Evolutionary conservation across 2,329 filamentous ascomycete genomes (phyloP), one percentile per base, ranked within the genome.

Genomic region (Pseudogymnoascus sp.): DNA sequence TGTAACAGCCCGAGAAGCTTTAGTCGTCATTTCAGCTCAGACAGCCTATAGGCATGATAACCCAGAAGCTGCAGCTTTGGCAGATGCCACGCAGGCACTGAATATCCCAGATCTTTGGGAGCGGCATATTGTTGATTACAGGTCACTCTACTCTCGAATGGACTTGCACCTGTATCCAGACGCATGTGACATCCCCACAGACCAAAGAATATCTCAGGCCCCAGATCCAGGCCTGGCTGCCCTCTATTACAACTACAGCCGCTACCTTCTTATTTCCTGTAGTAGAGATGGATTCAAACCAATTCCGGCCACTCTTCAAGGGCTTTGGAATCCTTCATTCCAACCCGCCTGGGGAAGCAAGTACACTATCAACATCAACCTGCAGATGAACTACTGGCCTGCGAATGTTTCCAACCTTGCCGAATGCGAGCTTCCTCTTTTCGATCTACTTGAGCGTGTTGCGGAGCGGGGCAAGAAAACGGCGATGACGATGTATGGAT

Each of bases 321-420:
- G 77, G 0, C 73, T 80, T 35, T 79, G 77, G 78, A 79, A 78
- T 59, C 70, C 73, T 0, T 72, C 72, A 4, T 78, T 77, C 62
- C 67, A 73, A 8, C 76, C 76, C 5, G 70, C 76, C 0, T 81
- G 80, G 79, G 78, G 78, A 3, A 76, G 73, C 24, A 81, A 79
- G 65, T 80, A 76, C 63, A 82, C 80, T 0, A 78, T 81, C 66
- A 81, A 82, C 65, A 80, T 82, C 68, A 82, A 82, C 44, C 71
- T 76, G 0, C 75, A 82, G 68, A 82, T 82, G 80, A 82, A 82
- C 65, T 82, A 82, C 67, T 82, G 79, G 80, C 74, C 71, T 0
- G 69, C 71, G 10, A 70, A 73, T 56, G 59, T 68, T 2, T 68
- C 69, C 38, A 70, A 71, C 47, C 62, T 73, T n/a, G 60, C 72